phyloP scores from a whole-genome alignment of 345 rosid species.

The Punica granatum region DNA sequence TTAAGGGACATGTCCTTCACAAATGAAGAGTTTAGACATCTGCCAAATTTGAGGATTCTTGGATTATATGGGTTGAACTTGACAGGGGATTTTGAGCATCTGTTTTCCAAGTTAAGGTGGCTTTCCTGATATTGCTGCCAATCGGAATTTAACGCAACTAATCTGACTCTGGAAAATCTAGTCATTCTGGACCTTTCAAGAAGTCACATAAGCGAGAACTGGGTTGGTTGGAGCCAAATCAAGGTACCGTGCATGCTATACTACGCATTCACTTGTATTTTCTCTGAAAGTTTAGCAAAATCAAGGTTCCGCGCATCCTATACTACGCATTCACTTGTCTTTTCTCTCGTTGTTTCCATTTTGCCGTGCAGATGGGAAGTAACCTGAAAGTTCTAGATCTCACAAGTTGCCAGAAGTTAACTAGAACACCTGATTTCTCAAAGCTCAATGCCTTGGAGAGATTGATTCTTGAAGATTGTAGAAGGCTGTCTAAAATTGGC shows the following conservation, averaged over 20 bases:
- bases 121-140: neutral
- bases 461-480: slow-evolving; percentile 1
- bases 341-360: neutral
- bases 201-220: neutral
- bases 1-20: neutral
- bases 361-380: slow-evolving; percentile 4
- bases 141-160: neutral
- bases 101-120: neutral
- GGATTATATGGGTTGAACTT: neutral
- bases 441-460: neutral
- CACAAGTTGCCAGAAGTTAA: neutral
- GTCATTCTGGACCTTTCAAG: slow-evolving; percentile 5
- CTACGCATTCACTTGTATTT: neutral
- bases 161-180: neutral
- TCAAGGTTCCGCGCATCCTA: neutral
- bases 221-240: slow-evolving; percentile 7
- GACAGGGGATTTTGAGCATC: neutral
- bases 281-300: neutral
- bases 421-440: neutral
- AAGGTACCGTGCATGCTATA: neutral
- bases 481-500: neutral
- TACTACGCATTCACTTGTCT: too few species aligned
- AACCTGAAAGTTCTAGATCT: slow-evolving; percentile 8
- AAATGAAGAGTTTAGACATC: neutral
- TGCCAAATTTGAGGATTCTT: slow-evolving; percentile 5